Conservation (phyloP, 176 grass and related monocot species). For the Avena eriantha region DNA sequence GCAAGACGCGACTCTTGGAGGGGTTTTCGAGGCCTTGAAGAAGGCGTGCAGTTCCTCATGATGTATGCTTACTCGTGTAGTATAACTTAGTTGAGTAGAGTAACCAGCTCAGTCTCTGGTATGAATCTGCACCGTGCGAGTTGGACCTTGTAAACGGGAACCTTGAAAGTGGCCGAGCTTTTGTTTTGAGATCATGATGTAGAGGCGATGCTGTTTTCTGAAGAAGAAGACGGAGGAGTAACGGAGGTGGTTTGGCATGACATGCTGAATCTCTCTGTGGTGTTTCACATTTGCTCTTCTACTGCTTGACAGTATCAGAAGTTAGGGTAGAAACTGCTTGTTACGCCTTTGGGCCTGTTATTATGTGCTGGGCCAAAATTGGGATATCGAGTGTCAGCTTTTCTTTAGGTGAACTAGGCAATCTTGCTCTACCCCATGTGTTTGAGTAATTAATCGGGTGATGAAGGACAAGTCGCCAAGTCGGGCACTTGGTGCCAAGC, state of each 20-base stretch:
- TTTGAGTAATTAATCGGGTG: no score
- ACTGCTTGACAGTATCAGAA: neutral
- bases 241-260: neutral
- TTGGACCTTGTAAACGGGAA: neutral
- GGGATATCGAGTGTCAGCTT: no score
- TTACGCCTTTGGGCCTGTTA: no score
- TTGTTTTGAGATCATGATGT: neutral
- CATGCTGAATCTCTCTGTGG: neutral
- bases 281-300: neutral
- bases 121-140: neutral
- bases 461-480: no score
- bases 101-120: neutral
- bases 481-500: no score
- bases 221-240: no score
- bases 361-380: no score
- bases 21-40: slow-evolving; percentile 75
- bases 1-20: slow-evolving; percentile 63
- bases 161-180: neutral
- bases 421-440: no score
- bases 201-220: neutral
- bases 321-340: neutral
- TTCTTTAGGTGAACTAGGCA: no score
- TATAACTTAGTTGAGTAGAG: slow-evolving; percentile 5
- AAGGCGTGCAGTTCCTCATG: slow-evolving; percentile 64
- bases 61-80: slow-evolving; percentile 11